Evolutionary conservation across 2,329 filamentous ascomycete genomes (phyloP).

Genomic region (Colletotrichum aenigma): DNA sequence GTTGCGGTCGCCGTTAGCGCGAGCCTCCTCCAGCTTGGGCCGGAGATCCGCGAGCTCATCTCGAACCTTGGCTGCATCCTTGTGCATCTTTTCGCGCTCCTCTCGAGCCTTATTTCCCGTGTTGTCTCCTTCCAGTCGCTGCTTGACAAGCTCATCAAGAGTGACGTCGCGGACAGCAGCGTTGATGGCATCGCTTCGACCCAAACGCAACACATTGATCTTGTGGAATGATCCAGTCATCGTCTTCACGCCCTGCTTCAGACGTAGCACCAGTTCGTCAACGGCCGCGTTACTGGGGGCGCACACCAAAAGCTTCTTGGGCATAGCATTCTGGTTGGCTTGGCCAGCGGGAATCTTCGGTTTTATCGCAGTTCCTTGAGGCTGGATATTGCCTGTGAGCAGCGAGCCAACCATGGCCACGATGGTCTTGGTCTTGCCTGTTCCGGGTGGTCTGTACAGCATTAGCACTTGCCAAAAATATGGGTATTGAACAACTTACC

Average conservation of each 20-base stretch:
- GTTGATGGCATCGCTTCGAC: constrained; percentile 92
- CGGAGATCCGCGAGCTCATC: constrained; percentile 74
- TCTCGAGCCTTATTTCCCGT: constrained; percentile 62
- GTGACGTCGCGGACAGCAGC: constrained; percentile 88
- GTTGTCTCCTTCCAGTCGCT: constrained; percentile 66
- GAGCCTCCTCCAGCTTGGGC: constrained; percentile 71
- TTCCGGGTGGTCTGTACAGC: constrained; percentile 77
- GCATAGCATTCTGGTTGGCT: constrained; percentile 36
- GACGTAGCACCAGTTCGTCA: constrained; percentile 90
- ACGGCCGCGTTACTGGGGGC: constrained; percentile 99
- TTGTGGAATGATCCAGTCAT: constrained; percentile 73
- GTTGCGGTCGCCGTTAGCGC: constrained; percentile 45
- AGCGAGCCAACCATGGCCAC: constrained; percentile 93
- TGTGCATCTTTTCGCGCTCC: constrained; percentile 63
- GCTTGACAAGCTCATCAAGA: constrained; percentile 87
- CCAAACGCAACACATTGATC: constrained; percentile 87
- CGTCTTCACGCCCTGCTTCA: constrained; percentile 87
- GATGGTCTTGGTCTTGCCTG: constrained; percentile 98
- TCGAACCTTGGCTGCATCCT: constrained; percentile 75
- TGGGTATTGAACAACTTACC: constrained; percentile 48
- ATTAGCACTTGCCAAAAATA: constrained; percentile 30
- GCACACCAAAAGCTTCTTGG: constrained; percentile 92
- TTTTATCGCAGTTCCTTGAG: constrained; percentile 38
- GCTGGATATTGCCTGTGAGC: constrained; percentile 61
- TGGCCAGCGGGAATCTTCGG: constrained; percentile 31